Base-by-base conservation (phyloP, 2,329 filamentous ascomycete genomes). In the Tolypocladium sp. region DNA sequence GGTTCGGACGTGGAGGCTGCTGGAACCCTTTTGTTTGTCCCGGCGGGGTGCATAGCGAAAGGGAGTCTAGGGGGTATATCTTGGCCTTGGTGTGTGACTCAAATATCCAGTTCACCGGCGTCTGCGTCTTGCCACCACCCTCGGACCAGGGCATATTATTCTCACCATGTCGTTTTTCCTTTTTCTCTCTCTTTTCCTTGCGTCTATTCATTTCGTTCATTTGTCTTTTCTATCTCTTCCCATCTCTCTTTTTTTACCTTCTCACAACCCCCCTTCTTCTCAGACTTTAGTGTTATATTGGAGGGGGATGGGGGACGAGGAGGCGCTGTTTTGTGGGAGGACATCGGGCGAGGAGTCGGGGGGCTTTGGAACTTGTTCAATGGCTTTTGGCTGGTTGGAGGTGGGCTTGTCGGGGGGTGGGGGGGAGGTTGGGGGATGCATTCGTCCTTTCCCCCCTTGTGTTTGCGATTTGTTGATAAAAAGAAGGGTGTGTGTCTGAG, bases 41-140 rank as follows among this genome's bases (percentile, higher is more conserved):
- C 63, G 70, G 67, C 67, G 67, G 68, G 72, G 70, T 75, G 74
- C 74, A 76, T 76, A 76, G 74, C 74, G 74, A 74, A 71, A 71
- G 71, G 72, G 72, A 73, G 73, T 73, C 73, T 73, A 65, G 68
- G 30, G 69, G 73, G 67, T 71, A 70, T 71, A 70, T 64, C 68
- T 72, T 73, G 71, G 70, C 68, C 70, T 69, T 72, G 71, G 63
- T 68, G 69, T 68, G 70, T 71, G 71, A 69, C 62, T 67, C 63
- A 65, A 66, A 65, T 67, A 64, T 68, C 65, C 65, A 68, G 67
- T 68, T 72, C 59, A 60, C 61, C 65, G 63, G 64, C 62, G 62
- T 68, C 60, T 59, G 59, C 60, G 58, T 63, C 58, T 58, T 17
- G 46, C 46, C 53, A 42, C 33, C 25, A 35, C 25, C 57, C 37